Evolutionary conservation across 2,329 filamentous ascomycete species (phyloP), one percentile per base, ranked within the genome.

Genomic region (Elsinoe necatrix): DNA sequence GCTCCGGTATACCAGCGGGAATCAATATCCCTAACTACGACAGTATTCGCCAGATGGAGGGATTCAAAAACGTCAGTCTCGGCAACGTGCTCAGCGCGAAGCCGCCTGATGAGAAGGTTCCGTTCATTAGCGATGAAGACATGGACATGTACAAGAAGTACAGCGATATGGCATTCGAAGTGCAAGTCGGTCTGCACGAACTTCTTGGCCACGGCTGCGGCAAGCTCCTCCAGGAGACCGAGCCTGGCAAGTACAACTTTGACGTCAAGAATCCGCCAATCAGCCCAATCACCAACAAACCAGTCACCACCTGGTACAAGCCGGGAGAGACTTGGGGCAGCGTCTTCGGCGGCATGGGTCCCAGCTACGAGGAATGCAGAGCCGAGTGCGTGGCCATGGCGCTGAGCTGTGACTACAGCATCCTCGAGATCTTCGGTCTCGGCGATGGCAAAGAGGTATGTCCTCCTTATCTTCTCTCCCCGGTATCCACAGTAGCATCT

Each of bases 331-430:
- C 92, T 0, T 97, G 91, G 91, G 87, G 89, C 57, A 89, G 85
- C 4, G 89, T 95, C 0, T 97, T 97, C 67, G 90, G 91, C 23
- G 82, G 87, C 59, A 82, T 95, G 61, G 89, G 91, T 35, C 89
- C 86, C 2, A 88, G 85, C 14, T 96, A 95, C 66, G 92, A 97
- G 72, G 92, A 97, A 72, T 97, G 92, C 70, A 84, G 92, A 56
- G 92, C 92, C 3, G 92, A 97, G 70, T 87, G 90, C 65, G 91
- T 96, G 9, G 92, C 91, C 54, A 95, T 96, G 90, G 85, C 84
- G 41, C 77, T 97, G 3, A 83, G 85, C 66, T 95, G 91, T 71
- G 91, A 96, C 66, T 95, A 95, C 67, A 79, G 83, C 9, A 89
- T 95, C 51, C 79, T 97, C 18, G 81, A 90, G 69, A 92, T 96